Evolutionary conservation across 495 filamentous ascomycete genomes (phyloP), one percentile per base, ranked within the genome.

Genomic region (Penicillium bialowiezense): DNA sequence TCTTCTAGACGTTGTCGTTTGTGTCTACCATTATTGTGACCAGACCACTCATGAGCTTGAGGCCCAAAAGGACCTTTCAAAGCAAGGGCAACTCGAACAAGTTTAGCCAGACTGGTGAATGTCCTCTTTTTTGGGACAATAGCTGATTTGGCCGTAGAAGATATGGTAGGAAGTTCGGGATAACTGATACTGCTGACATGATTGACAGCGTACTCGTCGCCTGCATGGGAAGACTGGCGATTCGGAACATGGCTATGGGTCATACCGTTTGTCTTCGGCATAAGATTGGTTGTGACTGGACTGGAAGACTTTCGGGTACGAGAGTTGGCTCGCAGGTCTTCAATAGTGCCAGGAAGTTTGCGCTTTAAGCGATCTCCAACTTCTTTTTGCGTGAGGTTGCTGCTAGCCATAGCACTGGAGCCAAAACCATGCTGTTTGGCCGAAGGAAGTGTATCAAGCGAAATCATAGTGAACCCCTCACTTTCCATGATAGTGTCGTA

Each of bases 381-480:
- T 57, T 59, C 35, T 68, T 63, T 31, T 57, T 63, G 33, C 67
- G 54, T 38, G 56, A 10, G 35, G 67, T 60, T 5, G 58, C 31
- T 56, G 34, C 57, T 68, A 0, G 65, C 36, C 32, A 64, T 58
- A 5, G 58, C 35, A 26, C 60, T 55, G 10, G 57, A 60, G 5
- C 52, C 63, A 8, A 75, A 34, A 0, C 60, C 67, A 46, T 65
- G 63, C 36, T 71, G 69, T 46, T 68, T 69, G 14, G 65, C 67
- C 5, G 76, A 79, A 21, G 74, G 69, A 28, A 82, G 59, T 8
- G 79, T 77, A 23, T 79, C 73, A 40, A 81, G 58, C 3, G 77
- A 80, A 3, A 82, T 71, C 79, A 82, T 82, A 28, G 74, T 82
- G 44, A 82, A 81, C 1, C 76, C 79, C 57, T 82, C 79, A 42